phyloP scores from a whole-genome alignment of 2,329 filamentous ascomycete genomes.

The Alternaria sp. region DNA sequence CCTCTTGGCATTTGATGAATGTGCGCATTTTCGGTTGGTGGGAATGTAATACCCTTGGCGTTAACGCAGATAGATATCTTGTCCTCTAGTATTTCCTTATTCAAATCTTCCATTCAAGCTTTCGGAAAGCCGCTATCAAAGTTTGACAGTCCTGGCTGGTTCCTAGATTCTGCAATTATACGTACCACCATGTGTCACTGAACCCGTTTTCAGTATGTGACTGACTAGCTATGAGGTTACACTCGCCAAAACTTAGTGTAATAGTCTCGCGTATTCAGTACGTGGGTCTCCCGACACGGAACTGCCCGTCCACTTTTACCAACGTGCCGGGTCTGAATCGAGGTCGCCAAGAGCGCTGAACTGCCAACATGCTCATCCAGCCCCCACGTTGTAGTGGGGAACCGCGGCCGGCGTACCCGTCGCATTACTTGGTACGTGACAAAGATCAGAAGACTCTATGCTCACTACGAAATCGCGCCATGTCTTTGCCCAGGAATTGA shows the following conservation, averaged over 20 bases:
- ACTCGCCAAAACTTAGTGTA: not conserved
- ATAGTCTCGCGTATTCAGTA: not conserved
- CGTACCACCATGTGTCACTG: not conserved
- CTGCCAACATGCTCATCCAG: not conserved
- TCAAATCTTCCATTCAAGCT: not conserved
- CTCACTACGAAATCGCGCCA: no score
- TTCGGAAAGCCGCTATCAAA: not conserved
- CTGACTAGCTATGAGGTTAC: not conserved
- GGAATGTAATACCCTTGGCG: conserved; percentile 4
- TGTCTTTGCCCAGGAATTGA: not conserved
- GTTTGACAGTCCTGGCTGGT: not conserved
- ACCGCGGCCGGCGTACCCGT: not conserved
- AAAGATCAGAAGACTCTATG: not conserved
- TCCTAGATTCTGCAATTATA: not conserved
- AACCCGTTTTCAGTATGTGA: not conserved
- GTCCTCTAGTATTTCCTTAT: not conserved
- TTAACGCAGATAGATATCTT: not conserved
- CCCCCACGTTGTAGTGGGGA: not conserved
- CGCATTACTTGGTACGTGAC: not conserved
- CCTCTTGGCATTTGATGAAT: not conserved
- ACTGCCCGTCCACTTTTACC: conserved; percentile 1
- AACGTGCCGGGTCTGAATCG: not conserved
- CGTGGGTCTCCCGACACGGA: not conserved
- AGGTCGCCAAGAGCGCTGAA: conserved; percentile 1
- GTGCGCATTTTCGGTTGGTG: not conserved